Base-by-base conservation (phyloP, 495 filamentous ascomycete species). In the Penicillium maclennaniae region DNA sequence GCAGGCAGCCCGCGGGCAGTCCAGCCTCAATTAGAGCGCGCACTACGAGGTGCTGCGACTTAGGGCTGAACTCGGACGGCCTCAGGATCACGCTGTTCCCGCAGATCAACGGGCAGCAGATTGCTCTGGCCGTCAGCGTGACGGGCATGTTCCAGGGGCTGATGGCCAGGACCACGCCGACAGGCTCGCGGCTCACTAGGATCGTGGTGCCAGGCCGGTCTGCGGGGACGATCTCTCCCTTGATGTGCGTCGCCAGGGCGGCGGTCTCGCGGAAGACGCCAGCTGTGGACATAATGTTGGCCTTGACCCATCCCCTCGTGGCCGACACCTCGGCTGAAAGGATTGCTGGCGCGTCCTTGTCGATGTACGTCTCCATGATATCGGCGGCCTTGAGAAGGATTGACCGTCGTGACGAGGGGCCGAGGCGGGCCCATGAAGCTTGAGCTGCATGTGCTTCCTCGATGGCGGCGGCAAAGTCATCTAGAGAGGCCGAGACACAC, bases 11-110 rank as follows among this genome's bases (percentile, higher is more conserved):
- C 6, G 57, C 53, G 0, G 79, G 79, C 6, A 82, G 73, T 23
- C 89, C 89, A 7, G 88, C 88, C 53, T 88, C 81, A 21, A 69
- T 70, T 47, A 91, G 73, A 46, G 83, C 52, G 9, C 74, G 74
- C 21, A 78, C 77, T 43, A 92, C 36, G 23, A 38, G 26, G 14
- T 42, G 46, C n/a, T 45, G 43, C 14, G 15, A 45, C 7, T 44
- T 31, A 7, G 62, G 58, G 21, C 48, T 51, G 7, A 52, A 17
- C 41, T 65, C 62, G 2, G 62, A 61, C 5, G 21, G 27, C 23
- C 50, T 47, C 12, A 54, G 45, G 14, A 49, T 9, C 1, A 25
- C 26, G 9, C 15, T 54, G 38, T 49, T 48, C 1, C 52, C 52
- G 3, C 16, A 12, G 5, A 19, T 31, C 5, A 54, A 19, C 5